A percentile compares a stretch with the other conserved stretches of the same genome.
These are phyloP conservation scores for Penicillium digitatum DNA, from an alignment of 2,329 filamentous ascomycete species.

Conservation along the genomic window DNA sequence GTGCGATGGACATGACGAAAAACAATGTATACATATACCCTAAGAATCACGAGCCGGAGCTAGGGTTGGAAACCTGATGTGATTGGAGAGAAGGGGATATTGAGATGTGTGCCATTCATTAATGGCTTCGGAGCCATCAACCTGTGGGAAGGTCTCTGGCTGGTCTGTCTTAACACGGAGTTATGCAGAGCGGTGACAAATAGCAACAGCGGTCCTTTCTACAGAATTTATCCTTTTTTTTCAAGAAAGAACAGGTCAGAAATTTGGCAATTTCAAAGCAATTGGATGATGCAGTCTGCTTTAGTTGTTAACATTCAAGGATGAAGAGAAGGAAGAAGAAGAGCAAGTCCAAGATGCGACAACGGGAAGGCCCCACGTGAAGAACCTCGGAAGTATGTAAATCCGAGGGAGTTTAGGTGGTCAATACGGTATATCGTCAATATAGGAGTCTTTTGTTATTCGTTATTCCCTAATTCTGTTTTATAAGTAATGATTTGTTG, in stretches of 20 bases:
- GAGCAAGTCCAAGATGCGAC: not conserved
- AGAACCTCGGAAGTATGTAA: slow-evolving; percentile 28
- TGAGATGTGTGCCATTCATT: not conserved
- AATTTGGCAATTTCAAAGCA: not conserved
- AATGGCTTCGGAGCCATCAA: not conserved
- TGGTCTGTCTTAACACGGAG: slow-evolving; percentile 8
- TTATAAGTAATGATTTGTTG: not conserved
- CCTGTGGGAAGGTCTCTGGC: not conserved
- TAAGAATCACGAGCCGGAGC: slow-evolving; percentile 1
- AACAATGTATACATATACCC: not conserved
- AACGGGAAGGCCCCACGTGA: slow-evolving; percentile 13
- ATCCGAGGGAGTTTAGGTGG: slow-evolving; percentile 34
- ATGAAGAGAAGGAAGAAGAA: not conserved
- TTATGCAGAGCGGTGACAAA: not conserved
- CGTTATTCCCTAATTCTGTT: not conserved
- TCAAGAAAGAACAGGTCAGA: not conserved
- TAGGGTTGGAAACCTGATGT: not conserved
- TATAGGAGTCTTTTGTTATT: slow-evolving; percentile 13
- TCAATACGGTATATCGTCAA: slow-evolving; percentile 32
- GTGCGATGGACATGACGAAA: slow-evolving; percentile 10
- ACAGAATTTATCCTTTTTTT: no score
- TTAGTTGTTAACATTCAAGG: not conserved
- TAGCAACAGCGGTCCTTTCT: not conserved
- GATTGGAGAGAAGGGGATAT: not conserved
- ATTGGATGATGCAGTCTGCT: not conserved